Base-by-base conservation (phyloP, 495 filamentous ascomycete genomes). In the Gamarada debralockiae region DNA sequence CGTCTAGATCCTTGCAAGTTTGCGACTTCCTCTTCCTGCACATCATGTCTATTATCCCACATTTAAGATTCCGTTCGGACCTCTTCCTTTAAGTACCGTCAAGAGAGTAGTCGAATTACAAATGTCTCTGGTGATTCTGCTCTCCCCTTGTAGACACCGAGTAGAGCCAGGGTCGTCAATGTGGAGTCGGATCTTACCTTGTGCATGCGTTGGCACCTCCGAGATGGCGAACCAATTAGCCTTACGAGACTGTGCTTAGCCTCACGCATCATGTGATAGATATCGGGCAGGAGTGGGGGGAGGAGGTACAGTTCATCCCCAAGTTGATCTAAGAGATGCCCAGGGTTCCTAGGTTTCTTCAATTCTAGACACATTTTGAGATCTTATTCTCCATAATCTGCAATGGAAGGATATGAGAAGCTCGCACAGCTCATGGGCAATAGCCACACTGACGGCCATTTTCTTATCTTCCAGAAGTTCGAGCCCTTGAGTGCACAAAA, bases 381-480 rank as follows among this genome's bases (percentile, higher is more conserved):
- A 22, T 22, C 23, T 25, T 12, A 12, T 45, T 45, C 8, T 25
- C 17, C 15, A 25, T 12, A 25, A 29, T 12, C n/a, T 15, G 18
- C 14, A n/a, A 53, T 53, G 50, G 41, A 53, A 47, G 56, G 56
- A 2, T 59, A 59, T n/a, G 9, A 4, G 12, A 55, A 59, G 29
- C 52, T 59, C 17, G 51, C 56, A n/a, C 24, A 51, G 2, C 40
- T 59, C 14, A 62, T 67, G 40, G 55, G 52, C 8, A 15, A 63
- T 38, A 23, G 14, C 7, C 52, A 58, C 7, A 53, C 61, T 27
- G 50, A 53, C 24, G 40, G 50, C 17, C 50, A 53, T 25, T 53
- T 45, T 18, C 50, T 62, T 0, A 61, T 69, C 14, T 63, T 66
- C 48, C 57, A 64, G 22, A 64, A 65, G 13, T 71, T 71, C 37